These are phyloP conservation scores for Russula brevipes DNA, from an alignment of 768 basidiomycete genomes.

Conservation along the genomic window DNA sequence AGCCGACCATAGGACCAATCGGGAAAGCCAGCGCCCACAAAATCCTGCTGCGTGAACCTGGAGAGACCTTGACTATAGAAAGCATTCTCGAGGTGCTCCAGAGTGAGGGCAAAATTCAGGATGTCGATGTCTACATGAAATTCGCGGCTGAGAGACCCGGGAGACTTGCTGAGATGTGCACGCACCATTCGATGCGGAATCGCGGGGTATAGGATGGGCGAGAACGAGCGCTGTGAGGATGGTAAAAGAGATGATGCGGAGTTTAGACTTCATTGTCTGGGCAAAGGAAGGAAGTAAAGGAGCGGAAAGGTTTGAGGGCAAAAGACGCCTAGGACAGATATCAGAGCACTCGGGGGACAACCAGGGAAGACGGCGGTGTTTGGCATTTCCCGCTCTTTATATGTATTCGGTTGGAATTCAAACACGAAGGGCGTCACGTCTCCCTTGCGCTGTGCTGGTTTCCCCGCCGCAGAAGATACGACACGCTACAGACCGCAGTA, in stretches of 20 bases:
- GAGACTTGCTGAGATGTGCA: not conserved
- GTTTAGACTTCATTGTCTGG: slow-evolving; percentile 11
- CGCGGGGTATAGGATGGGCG: slow-evolving; percentile 16
- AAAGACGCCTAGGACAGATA: slow-evolving; percentile 3
- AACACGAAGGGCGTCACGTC: not conserved
- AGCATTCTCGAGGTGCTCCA: slow-evolving; percentile 37
- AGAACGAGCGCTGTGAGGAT: slow-evolving; percentile 3
- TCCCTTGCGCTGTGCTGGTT: too few species aligned
- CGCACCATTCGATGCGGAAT: slow-evolving; percentile 14
- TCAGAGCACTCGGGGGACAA: slow-evolving; percentile 6
- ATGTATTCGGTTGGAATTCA: slow-evolving; percentile 9
- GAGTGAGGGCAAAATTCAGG: slow-evolving; percentile 35
- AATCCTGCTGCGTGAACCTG: slow-evolving; percentile 37
- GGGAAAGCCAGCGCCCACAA: slow-evolving; percentile 36
- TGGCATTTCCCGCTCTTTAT: slow-evolving; percentile 9
- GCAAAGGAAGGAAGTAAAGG: slow-evolving; percentile 5
- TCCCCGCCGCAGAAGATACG: too few species aligned
- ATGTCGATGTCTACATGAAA: slow-evolving; percentile 27
- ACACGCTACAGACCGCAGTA: too few species aligned
- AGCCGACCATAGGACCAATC: slow-evolving; percentile 36
- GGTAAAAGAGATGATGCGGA: not conserved
- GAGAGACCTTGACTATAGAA: slow-evolving; percentile 34
- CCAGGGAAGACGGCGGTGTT: not conserved
- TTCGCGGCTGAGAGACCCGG: not conserved
- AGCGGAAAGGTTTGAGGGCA: slow-evolving; percentile 15